A percentile compares a stretch with the other conserved stretches of the same genome.
Conservation (phyloP, 805 yeast species). For the Nakazawaea laoshanensis region DNA sequence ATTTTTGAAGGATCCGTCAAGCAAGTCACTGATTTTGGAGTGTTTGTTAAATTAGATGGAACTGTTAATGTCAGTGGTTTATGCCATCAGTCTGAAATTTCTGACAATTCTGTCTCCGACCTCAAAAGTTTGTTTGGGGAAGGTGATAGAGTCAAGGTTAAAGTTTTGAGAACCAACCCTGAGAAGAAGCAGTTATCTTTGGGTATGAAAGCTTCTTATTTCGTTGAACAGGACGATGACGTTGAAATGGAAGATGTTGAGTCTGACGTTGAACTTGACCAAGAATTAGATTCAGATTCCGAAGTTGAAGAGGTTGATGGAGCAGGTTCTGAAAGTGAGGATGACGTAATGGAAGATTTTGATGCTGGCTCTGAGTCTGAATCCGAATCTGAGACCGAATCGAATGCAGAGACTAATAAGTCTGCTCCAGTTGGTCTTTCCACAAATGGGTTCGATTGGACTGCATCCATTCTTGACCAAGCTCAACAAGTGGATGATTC, state of each 20-base stretch:
- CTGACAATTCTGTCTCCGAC: slow-evolving; percentile 58
- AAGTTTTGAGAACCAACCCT: slow-evolving; percentile 52
- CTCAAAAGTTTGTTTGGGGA: slow-evolving; percentile 62
- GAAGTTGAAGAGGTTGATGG: slow-evolving; percentile 22
- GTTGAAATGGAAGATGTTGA: slow-evolving; percentile 21
- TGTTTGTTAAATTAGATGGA: slow-evolving; percentile 73
- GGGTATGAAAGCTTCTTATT: slow-evolving; percentile 94
- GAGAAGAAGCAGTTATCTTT: slow-evolving; percentile 72
- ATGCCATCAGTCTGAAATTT: slow-evolving; percentile 78
- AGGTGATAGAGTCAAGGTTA: slow-evolving; percentile 88
- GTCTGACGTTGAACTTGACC: slow-evolving; percentile 18
- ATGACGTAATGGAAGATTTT: slow-evolving; percentile 15
- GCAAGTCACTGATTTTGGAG: slow-evolving; percentile 82
- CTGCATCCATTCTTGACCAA: slow-evolving; percentile 81
- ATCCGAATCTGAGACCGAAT: slow-evolving; percentile 21
- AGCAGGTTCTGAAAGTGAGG: slow-evolving; percentile 11
- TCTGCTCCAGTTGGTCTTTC: slow-evolving; percentile 50
- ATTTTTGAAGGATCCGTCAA: slow-evolving; percentile 71
- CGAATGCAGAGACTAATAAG: slow-evolving; percentile 21
- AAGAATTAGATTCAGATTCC: slow-evolving; percentile 24
- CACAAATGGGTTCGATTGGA: slow-evolving; percentile 92
- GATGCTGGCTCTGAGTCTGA: slow-evolving; percentile 12
- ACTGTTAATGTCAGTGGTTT: slow-evolving; percentile 73
- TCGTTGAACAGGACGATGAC: slow-evolving; percentile 21
- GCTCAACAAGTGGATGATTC: slow-evolving; percentile 50